Evolutionary conservation across 1,284 basidiomycete species (phyloP).

Genomic region (Coniferiporia sulphurascens): DNA sequence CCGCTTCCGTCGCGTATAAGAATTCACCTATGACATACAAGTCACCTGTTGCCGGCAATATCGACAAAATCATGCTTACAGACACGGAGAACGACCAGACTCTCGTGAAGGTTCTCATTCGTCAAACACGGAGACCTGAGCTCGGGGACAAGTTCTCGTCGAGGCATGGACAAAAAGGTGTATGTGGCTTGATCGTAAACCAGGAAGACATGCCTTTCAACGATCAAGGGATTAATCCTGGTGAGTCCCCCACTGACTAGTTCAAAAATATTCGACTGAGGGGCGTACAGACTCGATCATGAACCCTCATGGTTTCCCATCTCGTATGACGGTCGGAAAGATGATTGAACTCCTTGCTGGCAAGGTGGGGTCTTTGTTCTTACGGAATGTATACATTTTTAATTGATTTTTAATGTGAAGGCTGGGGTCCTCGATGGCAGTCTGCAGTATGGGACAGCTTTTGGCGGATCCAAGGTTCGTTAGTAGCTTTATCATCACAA

Average conservation of each 20-base stretch:
- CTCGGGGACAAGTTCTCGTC: conserved; percentile 99
- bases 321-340: conserved; percentile 99
- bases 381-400: conserved; percentile 4
- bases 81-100: conserved; percentile 95
- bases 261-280: not conserved
- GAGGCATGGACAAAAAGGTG: conserved; percentile 98
- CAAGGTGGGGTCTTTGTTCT: conserved; percentile 51
- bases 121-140: conserved; percentile 95
- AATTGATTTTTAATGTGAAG: conserved; percentile 33
- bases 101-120: conserved; percentile 97
- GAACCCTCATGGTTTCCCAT: conserved; percentile 99
- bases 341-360: conserved; percentile 99
- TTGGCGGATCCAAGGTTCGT: conserved; percentile 89
- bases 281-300: conserved; percentile 84
- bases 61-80: conserved; percentile 97
- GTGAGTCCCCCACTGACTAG: conserved; percentile 37
- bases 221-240: conserved; percentile 91
- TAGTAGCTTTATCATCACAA: not conserved
- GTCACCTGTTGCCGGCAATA: conserved; percentile 86
- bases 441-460: conserved; percentile 93
- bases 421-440: conserved; percentile 86
- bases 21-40: conserved; percentile 91
- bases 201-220: conserved; percentile 99
- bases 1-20: conserved; percentile 79
- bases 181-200: conserved; percentile 96